Conservation (phyloP, 1,284 basidiomycete species). For the Cutaneotrichosporon arboriforme region DNA sequence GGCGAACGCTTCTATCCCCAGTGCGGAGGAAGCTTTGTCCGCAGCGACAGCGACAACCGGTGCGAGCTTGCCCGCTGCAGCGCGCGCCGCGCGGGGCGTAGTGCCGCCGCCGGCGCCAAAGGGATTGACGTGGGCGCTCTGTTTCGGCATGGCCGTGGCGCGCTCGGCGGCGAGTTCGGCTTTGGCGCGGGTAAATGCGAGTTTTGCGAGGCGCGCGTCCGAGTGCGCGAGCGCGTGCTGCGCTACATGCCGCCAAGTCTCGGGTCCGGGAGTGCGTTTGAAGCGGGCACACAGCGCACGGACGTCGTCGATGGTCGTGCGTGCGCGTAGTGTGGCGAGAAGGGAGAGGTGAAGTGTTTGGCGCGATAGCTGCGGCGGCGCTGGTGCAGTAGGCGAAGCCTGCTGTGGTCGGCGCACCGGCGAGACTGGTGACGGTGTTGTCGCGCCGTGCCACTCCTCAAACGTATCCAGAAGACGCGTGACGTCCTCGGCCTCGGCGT, state of each 20-base stretch:
- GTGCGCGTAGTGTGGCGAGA: slow-evolving; percentile 10
- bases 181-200: slow-evolving; percentile 1
- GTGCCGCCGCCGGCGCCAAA: neutral
- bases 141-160: neutral
- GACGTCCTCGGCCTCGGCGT: neutral
- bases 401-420: neutral
- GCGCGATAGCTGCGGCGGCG: neutral
- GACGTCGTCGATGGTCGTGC: neutral
- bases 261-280: slow-evolving; percentile 18
- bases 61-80: no score
- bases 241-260: slow-evolving; percentile 26
- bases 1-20: no score
- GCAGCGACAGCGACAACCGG: no score
- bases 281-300: slow-evolving; percentile 6
- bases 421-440: neutral
- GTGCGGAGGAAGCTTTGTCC: no score
- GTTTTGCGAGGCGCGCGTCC: slow-evolving; percentile 3
- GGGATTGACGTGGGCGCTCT: neutral
- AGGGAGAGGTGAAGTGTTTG: slow-evolving; percentile 21
- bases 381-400: neutral
- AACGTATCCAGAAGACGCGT: neutral
- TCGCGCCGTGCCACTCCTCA: neutral
- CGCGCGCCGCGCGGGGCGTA: neutral
- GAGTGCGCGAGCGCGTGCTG: slow-evolving; percentile 8
- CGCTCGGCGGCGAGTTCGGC: slow-evolving; percentile 3